phyloP scores from a whole-genome alignment of 2,329 filamentous ascomycete genomes.

The Huntiella decipiens region DNA sequence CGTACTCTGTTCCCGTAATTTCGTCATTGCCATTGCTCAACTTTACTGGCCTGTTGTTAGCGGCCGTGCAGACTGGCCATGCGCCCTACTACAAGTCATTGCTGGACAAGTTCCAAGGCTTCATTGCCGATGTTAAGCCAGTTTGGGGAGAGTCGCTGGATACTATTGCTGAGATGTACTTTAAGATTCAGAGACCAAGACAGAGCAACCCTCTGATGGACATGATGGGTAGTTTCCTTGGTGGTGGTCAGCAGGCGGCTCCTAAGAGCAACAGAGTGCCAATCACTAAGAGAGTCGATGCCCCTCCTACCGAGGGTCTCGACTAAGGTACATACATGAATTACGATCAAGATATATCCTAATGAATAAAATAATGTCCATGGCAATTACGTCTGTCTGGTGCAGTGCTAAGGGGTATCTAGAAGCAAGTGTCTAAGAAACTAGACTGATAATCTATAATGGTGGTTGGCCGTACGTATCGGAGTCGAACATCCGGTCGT shows the following conservation, averaged over 20 bases:
- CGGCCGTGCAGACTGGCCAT: conserved; percentile 62
- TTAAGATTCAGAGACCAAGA: conserved; percentile 70
- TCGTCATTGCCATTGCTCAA: conserved; percentile 87
- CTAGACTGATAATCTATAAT: background rate
- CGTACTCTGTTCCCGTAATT: conserved; percentile 61
- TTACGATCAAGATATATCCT: background rate
- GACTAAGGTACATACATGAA: conserved; percentile 23
- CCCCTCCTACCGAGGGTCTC: conserved; percentile 38
- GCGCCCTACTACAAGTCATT: conserved; percentile 69
- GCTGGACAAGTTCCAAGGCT: conserved; percentile 57
- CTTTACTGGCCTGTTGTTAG: conserved; percentile 68
- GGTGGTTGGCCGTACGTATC: background rate
- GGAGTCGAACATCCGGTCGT: conserved; percentile 67
- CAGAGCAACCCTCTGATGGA: conserved; percentile 89
- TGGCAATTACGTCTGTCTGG: background rate
- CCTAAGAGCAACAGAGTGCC: conserved; percentile 19
- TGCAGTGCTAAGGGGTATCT: background rate
- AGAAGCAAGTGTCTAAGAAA: background rate
- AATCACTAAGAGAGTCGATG: conserved; percentile 26
- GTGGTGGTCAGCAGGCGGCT: conserved; percentile 30
- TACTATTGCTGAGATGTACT: conserved; percentile 91
- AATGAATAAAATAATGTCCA: background rate
- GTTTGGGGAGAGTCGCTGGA: conserved; percentile 65
- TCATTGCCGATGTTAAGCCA: conserved; percentile 56
- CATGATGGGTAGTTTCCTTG: conserved; percentile 94